Base-by-base conservation (phyloP, 768 basidiomycete genomes). In the Kondoa subrosea region DNA sequence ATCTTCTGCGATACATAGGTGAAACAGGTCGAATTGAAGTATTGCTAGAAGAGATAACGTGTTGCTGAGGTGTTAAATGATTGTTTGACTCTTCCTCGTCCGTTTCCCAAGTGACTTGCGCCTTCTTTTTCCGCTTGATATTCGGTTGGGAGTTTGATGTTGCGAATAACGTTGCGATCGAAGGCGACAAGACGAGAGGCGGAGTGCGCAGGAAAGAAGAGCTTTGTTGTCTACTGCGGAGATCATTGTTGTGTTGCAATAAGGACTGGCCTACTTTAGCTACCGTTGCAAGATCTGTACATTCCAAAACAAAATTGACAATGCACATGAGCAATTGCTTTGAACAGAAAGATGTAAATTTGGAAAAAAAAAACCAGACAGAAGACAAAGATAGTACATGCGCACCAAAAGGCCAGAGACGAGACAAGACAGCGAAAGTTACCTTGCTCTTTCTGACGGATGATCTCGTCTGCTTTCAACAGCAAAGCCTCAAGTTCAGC, bases 1-100 rank as follows among this genome's bases (percentile, higher is more conserved):
- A 59, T 31, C 25, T 15, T 59, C 14, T 25, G 25, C 58, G 58
- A 59, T 27, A 4, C 16, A 32, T 27, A 32, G 3, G 61, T 8
- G 29, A 2, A 31, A 32, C n/a, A n/a, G n/a, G n/a, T n/a, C n/a
- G n/a, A n/a, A n/a, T n/a, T n/a, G n/a, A n/a, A n/a, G n/a, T n/a
- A n/a, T n/a, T n/a, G n/a, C n/a, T n/a, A n/a, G n/a, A n/a, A n/a
- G n/a, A n/a, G n/a, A n/a, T n/a, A 63, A 8, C 29, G 29, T 32
- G 30, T 16, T 30, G 61, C 25, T 30, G 4, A 14, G 40, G 40
- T 50, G 40, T 50, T 8, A 8, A 21, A 50, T 21, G 40, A 8
- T 50, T 50, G 40, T 50, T 50, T 50, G 40, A 27, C n/a, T 63
- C 61, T 31, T 27, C 16, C 29, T 63, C 61, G 61, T 63, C 61